Evolutionary conservation across 768 basidiomycete species (phyloP), one percentile per base, ranked within the genome.

Genomic region (Inosperma sp.): DNA sequence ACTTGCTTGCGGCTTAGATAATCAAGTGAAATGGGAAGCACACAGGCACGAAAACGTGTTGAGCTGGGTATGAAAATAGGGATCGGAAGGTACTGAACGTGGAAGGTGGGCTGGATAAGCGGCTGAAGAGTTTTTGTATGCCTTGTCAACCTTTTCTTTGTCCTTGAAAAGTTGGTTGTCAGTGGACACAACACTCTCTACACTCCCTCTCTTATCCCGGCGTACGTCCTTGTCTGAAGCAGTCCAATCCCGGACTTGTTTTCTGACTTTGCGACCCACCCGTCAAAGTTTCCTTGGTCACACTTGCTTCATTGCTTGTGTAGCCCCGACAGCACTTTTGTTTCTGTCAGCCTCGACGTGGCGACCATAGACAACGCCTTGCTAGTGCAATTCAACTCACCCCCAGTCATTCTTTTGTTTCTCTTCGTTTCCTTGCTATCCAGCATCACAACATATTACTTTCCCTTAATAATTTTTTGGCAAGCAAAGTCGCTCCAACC

Each of bases 1-100:
- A 53, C 52, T 48, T 9, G 55, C 26, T 57, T 56, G 56, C 39
- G 54, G 53, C 49, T 63, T 60, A 64, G 55, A 79, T 74, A 78
- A 79, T 65, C 63, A 60, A 62, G 69, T 62, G 62, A 68, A 69
- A 57, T 68, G 65, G 56, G 60, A 63, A 78, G 82, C 84, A 83
- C 84, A 82, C 81, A 85, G 84, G 84, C 84, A 82, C 69, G 72
- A 75, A n/a, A 84, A 83, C 84, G 83, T 86, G 77, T 70, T 70
- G 78, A 68, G 68, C 66, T 72, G 67, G 43, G 68, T 72, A 80
- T 81, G 78, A 76, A 79, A 83, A 74, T 63, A 72, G 71, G 68
- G 67, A 70, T 60, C 59, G 62, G 60, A 61, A 66, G 65, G 54
- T 53, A 61, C 61, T 71, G 70, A 68, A 68, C 72, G 75, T 72